These are phyloP conservation scores for Entomortierella parvispora DNA, from an alignment of 192 early-diverging fungal species.

Conservation along the genomic window DNA sequence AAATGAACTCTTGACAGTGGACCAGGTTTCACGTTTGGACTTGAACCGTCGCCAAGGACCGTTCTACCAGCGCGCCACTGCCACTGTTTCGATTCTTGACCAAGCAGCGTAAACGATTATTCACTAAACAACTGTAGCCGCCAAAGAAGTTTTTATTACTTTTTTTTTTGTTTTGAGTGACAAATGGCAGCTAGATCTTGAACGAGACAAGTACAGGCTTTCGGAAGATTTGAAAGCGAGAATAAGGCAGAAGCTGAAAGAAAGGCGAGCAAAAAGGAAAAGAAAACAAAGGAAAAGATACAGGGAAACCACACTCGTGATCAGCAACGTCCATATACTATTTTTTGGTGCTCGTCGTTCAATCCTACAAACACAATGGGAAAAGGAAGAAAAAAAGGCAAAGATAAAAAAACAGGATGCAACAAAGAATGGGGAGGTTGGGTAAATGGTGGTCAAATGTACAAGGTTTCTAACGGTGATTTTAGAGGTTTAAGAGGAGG, in stretches of 20 bases:
- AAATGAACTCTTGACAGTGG: conserved; percentile 7
- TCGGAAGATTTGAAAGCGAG: conserved; percentile 10
- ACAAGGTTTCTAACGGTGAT: conserved; percentile 8
- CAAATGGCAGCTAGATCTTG: not conserved
- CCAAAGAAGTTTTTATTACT: conserved; percentile 3
- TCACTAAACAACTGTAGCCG: not conserved
- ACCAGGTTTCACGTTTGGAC: conserved; percentile 39
- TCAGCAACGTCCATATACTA: conserved; percentile 5
- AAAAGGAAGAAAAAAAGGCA: conserved; percentile 7
- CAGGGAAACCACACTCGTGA: conserved; percentile 2
- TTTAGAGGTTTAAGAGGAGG: not conserved
- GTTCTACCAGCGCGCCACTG: conserved; percentile 38
- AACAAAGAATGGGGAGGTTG: conserved; percentile 4
- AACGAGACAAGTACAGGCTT: conserved; percentile 43
- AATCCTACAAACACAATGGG: not conserved
- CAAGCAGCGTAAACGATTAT: conserved; percentile 22
- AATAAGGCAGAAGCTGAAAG: conserved; percentile 4
- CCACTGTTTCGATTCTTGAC: conserved; percentile 36
- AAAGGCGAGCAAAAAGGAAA: not conserved
- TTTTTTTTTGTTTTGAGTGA: conserved; percentile 24
- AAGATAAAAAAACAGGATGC: not conserved
- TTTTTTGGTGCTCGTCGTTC: no score
- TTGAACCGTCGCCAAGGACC: conserved; percentile 37
- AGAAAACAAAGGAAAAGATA: conserved; percentile 1
- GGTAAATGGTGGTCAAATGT: conserved; percentile 47